These are phyloP conservation scores for Plasmodium chabaudi DNA, from an alignment of 169 alveolate species.

Conservation along the genomic window DNA sequence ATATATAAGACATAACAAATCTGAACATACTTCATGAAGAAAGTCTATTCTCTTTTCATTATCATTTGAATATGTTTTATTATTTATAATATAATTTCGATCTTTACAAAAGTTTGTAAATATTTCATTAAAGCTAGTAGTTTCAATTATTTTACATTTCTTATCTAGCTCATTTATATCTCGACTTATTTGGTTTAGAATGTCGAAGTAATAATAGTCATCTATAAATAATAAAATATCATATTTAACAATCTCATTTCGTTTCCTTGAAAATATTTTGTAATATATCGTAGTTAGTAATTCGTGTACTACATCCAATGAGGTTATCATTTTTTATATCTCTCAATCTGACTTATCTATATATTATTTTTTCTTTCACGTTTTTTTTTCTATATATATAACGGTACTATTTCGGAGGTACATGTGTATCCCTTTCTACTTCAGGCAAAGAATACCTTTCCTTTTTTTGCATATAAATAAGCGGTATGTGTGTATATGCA, in stretches of 20 bases:
- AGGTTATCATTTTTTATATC: conserved; percentile 35
- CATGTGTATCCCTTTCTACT: no score
- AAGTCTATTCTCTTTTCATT: conserved; percentile 45
- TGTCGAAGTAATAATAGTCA: conserved; percentile 48
- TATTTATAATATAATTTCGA: conserved; percentile 39
- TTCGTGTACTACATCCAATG: conserved; percentile 53
- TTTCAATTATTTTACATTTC: conserved; percentile 4
- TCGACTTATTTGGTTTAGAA: conserved; percentile 20
- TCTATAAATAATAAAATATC: conserved; percentile 50
- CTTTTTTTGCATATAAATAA: no score
- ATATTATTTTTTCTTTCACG: no score
- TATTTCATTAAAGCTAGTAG: conserved; percentile 2
- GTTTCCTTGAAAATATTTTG: conserved; percentile 34
- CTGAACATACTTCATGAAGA: conserved; percentile 45
- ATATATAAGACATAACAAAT: conserved; percentile 36
- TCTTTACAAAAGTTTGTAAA: conserved; percentile 17
- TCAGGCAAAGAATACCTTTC: no score
- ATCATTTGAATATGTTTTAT: conserved; percentile 31
- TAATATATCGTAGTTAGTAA: conserved; percentile 44
- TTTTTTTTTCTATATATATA: no score
- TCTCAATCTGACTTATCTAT: no score
- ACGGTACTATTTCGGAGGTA: no score
- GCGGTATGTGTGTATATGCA: no score
- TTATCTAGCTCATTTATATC: conserved; percentile 62
- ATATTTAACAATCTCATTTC: conserved; percentile 36